These are phyloP conservation scores for Botryosphaeria dothidea DNA, from an alignment of 2,329 filamentous ascomycete species.

Conservation along the genomic window DNA sequence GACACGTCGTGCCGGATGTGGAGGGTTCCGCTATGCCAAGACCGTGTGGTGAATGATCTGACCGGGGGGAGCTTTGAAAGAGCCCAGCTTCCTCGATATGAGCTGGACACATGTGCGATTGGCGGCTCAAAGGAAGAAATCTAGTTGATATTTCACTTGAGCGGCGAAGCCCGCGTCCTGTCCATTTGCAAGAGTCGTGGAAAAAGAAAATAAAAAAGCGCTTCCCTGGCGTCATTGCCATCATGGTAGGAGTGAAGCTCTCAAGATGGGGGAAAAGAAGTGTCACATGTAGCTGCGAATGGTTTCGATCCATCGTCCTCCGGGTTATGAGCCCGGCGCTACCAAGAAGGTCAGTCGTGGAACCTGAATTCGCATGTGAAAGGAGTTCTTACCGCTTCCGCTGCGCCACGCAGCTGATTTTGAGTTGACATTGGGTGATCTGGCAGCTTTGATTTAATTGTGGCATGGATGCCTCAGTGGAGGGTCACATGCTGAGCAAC, in stretches of 20 bases:
- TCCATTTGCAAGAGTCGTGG: too few relatives aligned
- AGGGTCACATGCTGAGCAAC: neutral
- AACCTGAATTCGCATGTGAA: neutral
- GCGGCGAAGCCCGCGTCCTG: too few relatives aligned
- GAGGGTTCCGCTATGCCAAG: neutral
- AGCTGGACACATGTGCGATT: neutral
- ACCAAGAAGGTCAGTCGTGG: neutral
- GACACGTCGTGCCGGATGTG: neutral
- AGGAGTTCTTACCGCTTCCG: neutral
- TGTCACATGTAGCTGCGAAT: conserved; percentile 25
- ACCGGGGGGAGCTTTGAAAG: neutral
- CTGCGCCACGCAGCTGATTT: neutral
- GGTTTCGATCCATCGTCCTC: conserved; percentile 32
- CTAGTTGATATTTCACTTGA: too few relatives aligned
- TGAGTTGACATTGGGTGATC: neutral
- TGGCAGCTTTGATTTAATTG: neutral
- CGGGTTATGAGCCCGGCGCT: conserved; percentile 34
- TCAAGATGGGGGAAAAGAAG: neutral
- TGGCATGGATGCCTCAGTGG: neutral
- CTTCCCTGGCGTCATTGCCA: too few relatives aligned
- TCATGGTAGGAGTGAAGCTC: too few relatives aligned
- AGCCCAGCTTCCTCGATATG: neutral
- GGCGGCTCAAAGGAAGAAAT: neutral
- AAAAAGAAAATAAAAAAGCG: too few relatives aligned
- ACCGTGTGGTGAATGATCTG: neutral